phyloP scores from a whole-genome alignment of 129 eudicot genomes.

The Flaveria sonorensis region DNA sequence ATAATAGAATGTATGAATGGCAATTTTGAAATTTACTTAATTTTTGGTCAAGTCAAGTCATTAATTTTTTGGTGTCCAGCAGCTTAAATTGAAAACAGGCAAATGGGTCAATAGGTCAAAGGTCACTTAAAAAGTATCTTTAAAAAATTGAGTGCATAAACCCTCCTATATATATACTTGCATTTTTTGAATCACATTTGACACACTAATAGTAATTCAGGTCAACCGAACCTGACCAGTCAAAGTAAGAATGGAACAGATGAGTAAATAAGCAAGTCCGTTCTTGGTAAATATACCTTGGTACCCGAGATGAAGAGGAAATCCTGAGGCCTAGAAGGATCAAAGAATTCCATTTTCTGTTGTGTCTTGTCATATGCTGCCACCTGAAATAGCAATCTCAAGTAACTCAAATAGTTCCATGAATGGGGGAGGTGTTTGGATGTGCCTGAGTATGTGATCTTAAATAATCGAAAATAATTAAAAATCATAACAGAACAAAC shows the following conservation, averaged over 20 bases:
- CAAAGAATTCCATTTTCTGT: conserved; percentile 87
- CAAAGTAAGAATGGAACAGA: neutral
- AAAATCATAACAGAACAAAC: no score
- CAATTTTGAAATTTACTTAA: neutral
- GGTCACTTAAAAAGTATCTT: neutral
- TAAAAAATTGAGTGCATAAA: neutral
- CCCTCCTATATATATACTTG: neutral
- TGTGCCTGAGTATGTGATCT: neutral
- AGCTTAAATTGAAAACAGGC: neutral
- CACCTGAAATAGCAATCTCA: conserved; percentile 49
- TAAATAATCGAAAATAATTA: neutral
- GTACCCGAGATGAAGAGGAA: conserved; percentile 93
- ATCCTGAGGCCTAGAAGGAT: conserved; percentile 88
- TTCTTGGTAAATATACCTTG: conserved; percentile 52
- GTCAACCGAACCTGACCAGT: neutral
- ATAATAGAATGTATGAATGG: neutral
- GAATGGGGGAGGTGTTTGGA: neutral
- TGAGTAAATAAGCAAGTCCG: neutral
- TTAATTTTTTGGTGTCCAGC: neutral
- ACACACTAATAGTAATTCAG: neutral
- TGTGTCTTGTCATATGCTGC: conserved; percentile 89
- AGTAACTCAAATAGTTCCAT: neutral
- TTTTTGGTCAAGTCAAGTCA: neutral
- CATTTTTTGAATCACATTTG: neutral
- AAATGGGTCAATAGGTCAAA: neutral